Evolutionary conservation across 495 filamentous ascomycete genomes (phyloP).

Genomic region (Penicillium goetzii): DNA sequence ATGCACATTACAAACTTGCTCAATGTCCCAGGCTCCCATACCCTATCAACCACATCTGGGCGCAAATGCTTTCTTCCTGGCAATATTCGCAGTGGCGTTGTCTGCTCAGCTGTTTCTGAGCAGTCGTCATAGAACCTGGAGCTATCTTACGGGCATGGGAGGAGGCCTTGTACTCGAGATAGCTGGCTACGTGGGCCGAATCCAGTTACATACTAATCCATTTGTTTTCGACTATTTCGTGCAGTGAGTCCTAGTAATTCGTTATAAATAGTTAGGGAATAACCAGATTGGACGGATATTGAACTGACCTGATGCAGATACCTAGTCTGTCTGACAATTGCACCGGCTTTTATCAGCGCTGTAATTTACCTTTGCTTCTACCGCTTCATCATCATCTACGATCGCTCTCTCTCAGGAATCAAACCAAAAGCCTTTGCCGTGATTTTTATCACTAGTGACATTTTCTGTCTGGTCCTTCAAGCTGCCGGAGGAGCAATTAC

Average conservation of each 20-base stretch:
- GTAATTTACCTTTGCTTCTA: constrained; percentile 59
- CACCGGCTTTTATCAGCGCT: constrained; percentile 58
- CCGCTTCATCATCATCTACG: constrained; percentile 53
- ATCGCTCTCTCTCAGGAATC: constrained; percentile 48
- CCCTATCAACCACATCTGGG: constrained; percentile 40
- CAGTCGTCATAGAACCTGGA: constrained; percentile 37
- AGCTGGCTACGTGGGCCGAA: constrained; percentile 39
- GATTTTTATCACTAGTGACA: constrained; percentile 46
- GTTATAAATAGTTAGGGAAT: not conserved
- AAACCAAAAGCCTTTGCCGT: constrained; percentile 53
- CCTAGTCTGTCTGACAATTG: constrained; percentile 57
- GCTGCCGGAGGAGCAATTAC: constrained; percentile 3
- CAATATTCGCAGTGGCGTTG: constrained; percentile 35
- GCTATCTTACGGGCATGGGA: constrained; percentile 29
- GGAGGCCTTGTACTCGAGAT: constrained; percentile 40
- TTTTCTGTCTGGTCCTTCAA: constrained; percentile 3
- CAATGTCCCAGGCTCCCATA: constrained; percentile 34
- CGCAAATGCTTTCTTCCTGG: constrained; percentile 43
- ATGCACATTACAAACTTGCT: constrained; percentile 46
- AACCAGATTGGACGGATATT: not conserved
- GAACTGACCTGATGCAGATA: constrained; percentile 33
- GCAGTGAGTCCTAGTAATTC: constrained; percentile 21
- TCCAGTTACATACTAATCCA: constrained; percentile 36
- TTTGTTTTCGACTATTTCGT: constrained; percentile 39
- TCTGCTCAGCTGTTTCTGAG: constrained; percentile 32